phyloP scores from a whole-genome alignment of 1,284 basidiomycete genomes.

The Tylopilus orsonianus region DNA sequence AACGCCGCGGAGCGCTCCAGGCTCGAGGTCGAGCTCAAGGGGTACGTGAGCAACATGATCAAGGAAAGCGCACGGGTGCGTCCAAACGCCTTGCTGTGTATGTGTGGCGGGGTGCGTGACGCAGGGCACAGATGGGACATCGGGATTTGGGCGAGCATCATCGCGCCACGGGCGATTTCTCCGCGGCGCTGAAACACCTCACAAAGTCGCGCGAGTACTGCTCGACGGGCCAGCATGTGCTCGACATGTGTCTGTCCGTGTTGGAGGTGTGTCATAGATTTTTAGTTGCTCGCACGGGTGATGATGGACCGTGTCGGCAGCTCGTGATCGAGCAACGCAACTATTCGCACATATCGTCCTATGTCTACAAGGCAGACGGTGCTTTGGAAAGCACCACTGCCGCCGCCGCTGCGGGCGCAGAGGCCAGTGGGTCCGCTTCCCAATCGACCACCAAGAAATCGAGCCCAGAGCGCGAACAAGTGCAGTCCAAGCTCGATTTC shows the following conservation, averaged over 20 bases:
- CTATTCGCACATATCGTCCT: constrained; percentile 80
- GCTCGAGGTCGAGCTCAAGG: constrained; percentile 86
- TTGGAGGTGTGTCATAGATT: constrained; percentile 69
- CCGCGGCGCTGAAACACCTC: constrained; percentile 71
- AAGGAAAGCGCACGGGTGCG: constrained; percentile 87
- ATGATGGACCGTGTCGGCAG: constrained; percentile 37
- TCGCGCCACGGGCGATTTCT: constrained; percentile 67
- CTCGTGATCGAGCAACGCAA: constrained; percentile 81
- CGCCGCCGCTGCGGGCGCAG: constrained; percentile 20
- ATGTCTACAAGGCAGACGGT: constrained; percentile 88
- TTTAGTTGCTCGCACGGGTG: too few species aligned
- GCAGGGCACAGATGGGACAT: constrained; percentile 61
- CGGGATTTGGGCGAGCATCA: constrained; percentile 80
- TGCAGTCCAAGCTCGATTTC: constrained; percentile 78
- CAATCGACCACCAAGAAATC: constrained; percentile 44
- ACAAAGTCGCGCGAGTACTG: constrained; percentile 86
- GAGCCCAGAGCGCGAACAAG: constrained; percentile 54
- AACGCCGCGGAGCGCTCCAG: constrained; percentile 69
- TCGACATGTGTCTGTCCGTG: constrained; percentile 83
- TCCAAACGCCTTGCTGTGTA: neutral
- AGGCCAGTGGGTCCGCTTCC: constrained; percentile 19
- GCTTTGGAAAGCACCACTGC: constrained; percentile 67
- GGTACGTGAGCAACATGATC: constrained; percentile 88
- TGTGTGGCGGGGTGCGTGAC: too few species aligned
- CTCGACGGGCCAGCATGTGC: constrained; percentile 78